These are phyloP conservation scores for Theobroma cacao DNA, from an alignment of 345 rosid species.

Conservation along the genomic window DNA sequence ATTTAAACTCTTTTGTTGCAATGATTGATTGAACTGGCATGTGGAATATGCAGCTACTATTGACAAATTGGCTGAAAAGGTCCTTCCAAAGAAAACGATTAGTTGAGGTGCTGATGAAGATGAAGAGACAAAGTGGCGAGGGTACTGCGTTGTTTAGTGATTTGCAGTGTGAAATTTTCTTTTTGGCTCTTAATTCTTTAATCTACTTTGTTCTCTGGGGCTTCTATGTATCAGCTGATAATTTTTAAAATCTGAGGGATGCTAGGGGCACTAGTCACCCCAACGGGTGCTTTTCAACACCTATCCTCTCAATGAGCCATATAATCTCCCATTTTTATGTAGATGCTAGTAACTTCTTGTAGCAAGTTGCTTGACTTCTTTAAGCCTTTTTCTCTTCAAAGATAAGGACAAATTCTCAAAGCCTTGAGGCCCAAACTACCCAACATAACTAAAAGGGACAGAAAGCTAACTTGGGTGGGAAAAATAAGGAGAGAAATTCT, in stretches of 20 bases:
- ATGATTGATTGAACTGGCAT: not conserved
- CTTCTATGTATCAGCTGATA: not conserved
- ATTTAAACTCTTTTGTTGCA: not conserved
- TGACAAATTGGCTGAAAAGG: slow-evolving; percentile 36
- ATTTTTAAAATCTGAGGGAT: not conserved
- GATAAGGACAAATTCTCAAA: not conserved
- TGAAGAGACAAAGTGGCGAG: slow-evolving; percentile 60
- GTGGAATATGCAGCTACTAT: slow-evolving; percentile 45
- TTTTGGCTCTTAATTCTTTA: not conserved
- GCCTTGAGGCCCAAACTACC: not conserved
- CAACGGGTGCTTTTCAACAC: not conserved
- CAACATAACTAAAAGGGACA: not conserved
- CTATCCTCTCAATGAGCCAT: not conserved
- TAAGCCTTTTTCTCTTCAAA: not conserved
- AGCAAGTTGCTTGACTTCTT: not conserved
- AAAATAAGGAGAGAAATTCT: not conserved
- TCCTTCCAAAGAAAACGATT: slow-evolving; percentile 31
- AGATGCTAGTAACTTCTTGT: not conserved
- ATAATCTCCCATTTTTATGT: not conserved
- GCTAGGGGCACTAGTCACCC: not conserved
- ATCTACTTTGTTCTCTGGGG: not conserved
- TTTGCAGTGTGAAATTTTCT: not conserved
- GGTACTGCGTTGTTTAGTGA: slow-evolving; percentile 29
- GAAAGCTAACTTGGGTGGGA: not conserved
- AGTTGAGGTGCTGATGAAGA: slow-evolving; percentile 25